Conservation (phyloP, 768 basidiomycete species). For the Pleurotus giganteus region DNA sequence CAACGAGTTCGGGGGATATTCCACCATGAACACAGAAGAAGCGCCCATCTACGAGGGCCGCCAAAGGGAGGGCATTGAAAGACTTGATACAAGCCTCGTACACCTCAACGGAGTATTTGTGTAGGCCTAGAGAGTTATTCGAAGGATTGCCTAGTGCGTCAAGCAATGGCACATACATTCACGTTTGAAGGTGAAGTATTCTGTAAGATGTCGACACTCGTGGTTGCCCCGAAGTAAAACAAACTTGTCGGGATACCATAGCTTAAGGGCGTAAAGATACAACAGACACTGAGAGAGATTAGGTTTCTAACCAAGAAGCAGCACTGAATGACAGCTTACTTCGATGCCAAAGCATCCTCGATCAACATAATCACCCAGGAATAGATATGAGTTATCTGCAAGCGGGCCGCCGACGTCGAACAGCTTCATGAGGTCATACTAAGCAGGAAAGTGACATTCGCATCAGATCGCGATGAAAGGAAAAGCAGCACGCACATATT, state of each 20-base stretch:
- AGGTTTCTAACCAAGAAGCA: neutral
- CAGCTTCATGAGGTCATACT: constrained; percentile 99
- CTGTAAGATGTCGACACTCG: constrained; percentile 95
- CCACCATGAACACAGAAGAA: constrained; percentile 99
- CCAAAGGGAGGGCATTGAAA: constrained; percentile 87
- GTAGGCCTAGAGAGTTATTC: constrained; percentile 56
- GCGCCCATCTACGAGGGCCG: constrained; percentile 89
- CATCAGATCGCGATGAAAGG: neutral
- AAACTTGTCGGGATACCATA: constrained; percentile 82
- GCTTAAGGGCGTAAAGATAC: constrained; percentile 91
- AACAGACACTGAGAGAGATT: constrained; percentile 66
- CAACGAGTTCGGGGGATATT: constrained; percentile 81
- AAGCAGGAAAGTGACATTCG: constrained; percentile 7
- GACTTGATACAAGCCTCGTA: constrained; percentile 93
- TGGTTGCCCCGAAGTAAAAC: constrained; percentile 92
- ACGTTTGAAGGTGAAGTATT: constrained; percentile 97
- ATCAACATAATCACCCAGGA: constrained; percentile 97
- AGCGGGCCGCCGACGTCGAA: constrained; percentile 93
- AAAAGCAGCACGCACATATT: constrained; percentile 62
- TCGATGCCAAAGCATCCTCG: constrained; percentile 87
- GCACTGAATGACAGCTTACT: constrained; percentile 24
- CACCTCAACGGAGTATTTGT: constrained; percentile 79
- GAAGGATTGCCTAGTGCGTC: neutral
- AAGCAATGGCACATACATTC: constrained; percentile 63
- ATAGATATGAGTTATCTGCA: constrained; percentile 81